These are phyloP conservation scores for Boletus tomentosulus DNA, from an alignment of 768 basidiomycete species.

Conservation along the genomic window DNA sequence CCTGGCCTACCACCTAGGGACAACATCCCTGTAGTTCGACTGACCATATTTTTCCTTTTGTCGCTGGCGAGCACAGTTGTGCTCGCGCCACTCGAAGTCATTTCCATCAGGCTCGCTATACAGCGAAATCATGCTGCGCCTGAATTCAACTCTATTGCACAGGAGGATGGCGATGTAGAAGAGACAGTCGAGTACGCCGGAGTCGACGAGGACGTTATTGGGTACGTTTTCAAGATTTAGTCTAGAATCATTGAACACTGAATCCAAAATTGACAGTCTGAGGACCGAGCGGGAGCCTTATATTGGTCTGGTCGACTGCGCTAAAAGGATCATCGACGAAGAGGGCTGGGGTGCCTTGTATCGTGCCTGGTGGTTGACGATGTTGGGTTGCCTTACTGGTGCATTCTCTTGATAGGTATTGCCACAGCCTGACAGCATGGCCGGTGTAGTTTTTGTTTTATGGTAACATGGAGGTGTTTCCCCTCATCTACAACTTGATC, in stretches of 20 bases:
- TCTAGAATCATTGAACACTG: neutral
- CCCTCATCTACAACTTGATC: neutral
- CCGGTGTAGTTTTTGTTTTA: too few species aligned
- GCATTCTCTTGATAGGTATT: slow-evolving; percentile 34
- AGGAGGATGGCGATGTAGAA: slow-evolving; percentile 66
- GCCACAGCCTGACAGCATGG: neutral
- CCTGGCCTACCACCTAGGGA: slow-evolving; percentile 29
- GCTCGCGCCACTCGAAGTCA: slow-evolving; percentile 77
- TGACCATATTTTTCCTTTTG: slow-evolving; percentile 54
- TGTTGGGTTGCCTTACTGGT: slow-evolving; percentile 56
- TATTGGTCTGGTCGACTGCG: slow-evolving; percentile 67
- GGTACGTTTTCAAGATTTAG: slow-evolving; percentile 40
- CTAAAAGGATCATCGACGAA: slow-evolving; percentile 70
- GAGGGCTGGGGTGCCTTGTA: slow-evolving; percentile 73
- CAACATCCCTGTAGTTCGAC: slow-evolving; percentile 46
- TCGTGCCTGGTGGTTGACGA: slow-evolving; percentile 83
- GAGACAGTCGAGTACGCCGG: slow-evolving; percentile 61
- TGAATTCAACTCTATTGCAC: slow-evolving; percentile 69
- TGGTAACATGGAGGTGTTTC: neutral
- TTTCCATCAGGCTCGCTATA: slow-evolving; percentile 72
- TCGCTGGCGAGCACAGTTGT: slow-evolving; percentile 53
- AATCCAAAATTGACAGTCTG: slow-evolving; percentile 39
- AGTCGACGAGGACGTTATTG: slow-evolving; percentile 79
- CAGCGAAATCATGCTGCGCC: slow-evolving; percentile 79
- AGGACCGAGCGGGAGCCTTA: slow-evolving; percentile 80